These are phyloP conservation scores for Acephala macrosclerotiorum DNA, from an alignment of 2,329 filamentous ascomycete species.

Conservation along the genomic window DNA sequence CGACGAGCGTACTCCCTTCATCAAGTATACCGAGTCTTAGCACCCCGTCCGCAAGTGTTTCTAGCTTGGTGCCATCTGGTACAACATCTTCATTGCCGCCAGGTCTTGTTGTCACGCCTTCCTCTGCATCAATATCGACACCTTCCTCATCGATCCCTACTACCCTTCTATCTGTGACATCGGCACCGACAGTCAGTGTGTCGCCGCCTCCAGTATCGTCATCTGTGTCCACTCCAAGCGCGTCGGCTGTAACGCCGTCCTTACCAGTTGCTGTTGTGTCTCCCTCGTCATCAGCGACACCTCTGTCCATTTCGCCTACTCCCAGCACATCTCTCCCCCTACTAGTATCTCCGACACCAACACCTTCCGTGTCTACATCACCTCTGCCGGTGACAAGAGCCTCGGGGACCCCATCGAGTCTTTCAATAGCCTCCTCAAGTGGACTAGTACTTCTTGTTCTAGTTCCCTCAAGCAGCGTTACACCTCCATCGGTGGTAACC, in stretches of 20 bases:
- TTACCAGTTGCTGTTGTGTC: not conserved
- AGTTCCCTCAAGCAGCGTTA: not conserved
- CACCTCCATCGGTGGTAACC: not conserved
- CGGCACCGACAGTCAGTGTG: not conserved
- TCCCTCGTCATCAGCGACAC: not conserved
- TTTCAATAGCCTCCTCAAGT: not conserved
- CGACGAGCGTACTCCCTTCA: not conserved
- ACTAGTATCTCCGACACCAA: not conserved
- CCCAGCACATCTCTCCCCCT: not conserved
- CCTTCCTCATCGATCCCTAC: not conserved
- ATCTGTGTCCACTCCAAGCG: not conserved
- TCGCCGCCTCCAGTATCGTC: not conserved
- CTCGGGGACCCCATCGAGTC: not conserved
- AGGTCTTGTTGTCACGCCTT: not conserved
- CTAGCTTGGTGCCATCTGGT: not conserved
- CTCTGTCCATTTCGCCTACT: not conserved
- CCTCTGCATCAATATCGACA: not conserved
- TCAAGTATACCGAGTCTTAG: not conserved
- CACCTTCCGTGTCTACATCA: not conserved
- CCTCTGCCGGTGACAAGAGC: not conserved
- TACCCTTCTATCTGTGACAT: not conserved
- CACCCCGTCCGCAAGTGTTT: not conserved
- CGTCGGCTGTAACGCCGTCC: not conserved
- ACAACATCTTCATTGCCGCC: not conserved
- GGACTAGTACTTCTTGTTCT: not conserved